Percentiles rank a stretch among this genome's conserved stretches.
phyloP scores from a whole-genome alignment of 768 basidiomycete species.

The Lactifluus pinguis region DNA sequence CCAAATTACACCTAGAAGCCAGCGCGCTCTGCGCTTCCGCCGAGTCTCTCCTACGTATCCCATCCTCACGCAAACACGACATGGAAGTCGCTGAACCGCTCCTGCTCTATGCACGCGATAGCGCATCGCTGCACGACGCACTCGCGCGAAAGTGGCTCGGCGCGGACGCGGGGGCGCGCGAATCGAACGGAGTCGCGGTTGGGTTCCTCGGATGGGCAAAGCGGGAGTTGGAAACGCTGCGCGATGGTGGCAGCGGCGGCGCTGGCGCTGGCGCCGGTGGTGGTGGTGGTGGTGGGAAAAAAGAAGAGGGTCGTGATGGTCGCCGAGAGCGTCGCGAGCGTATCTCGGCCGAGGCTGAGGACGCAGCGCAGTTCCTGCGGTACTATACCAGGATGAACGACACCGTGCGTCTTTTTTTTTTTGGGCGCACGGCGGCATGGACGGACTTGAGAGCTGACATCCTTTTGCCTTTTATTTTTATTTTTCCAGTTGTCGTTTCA shows the following conservation, averaged over 20 bases:
- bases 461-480: neutral
- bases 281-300: constrained; percentile 23
- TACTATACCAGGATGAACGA: constrained; percentile 88
- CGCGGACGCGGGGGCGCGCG: constrained; percentile 84
- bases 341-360: constrained; percentile 57
- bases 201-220: constrained; percentile 71
- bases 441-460: neutral
- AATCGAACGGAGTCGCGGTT: constrained; percentile 64
- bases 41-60: constrained; percentile 58
- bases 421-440: neutral
- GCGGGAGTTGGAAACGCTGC: constrained; percentile 63
- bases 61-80: constrained; percentile 30
- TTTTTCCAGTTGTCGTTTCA: constrained; percentile 78
- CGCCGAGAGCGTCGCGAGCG: constrained; percentile 42
- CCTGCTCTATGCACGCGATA: constrained; percentile 57
- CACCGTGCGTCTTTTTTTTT: constrained; percentile 50
- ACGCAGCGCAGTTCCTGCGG: constrained; percentile 57
- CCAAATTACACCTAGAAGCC: constrained; percentile 90
- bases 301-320: constrained; percentile 49
- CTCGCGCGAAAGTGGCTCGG: constrained; percentile 93
- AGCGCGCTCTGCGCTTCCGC: constrained; percentile 71
- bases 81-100: constrained; percentile 46
- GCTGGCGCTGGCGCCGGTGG: constrained; percentile 10
- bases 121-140: constrained; percentile 58
- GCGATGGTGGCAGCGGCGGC: constrained; percentile 29